Conservation (phyloP, 164 flowering plant genomes). For the Annona squamosa region DNA sequence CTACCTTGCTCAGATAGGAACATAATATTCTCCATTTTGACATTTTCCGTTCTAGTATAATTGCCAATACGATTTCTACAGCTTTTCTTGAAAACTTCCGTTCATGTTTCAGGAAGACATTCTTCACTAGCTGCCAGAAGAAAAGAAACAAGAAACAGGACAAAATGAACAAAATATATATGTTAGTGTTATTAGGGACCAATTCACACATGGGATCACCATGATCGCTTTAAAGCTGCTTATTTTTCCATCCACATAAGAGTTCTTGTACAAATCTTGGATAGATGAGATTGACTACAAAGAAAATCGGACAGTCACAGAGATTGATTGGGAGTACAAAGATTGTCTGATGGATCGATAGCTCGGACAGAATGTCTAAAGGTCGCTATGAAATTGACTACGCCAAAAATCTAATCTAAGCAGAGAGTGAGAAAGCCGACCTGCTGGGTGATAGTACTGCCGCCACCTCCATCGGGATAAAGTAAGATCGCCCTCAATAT, state of each 20-base stretch:
- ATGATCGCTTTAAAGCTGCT: too few relatives aligned
- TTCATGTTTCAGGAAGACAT: slow-evolving; percentile 20
- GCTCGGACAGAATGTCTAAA: background rate
- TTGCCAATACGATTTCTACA: slow-evolving; percentile 20
- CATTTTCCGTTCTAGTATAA: slow-evolving; percentile 22
- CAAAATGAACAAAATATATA: background rate
- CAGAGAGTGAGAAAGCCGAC: slow-evolving; percentile 5
- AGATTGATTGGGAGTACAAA: background rate
- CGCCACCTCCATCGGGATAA: slow-evolving; percentile 35
- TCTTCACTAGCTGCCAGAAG: slow-evolving; percentile 27
- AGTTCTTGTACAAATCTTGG: too few relatives aligned
- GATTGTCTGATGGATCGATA: background rate
- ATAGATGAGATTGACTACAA: too few relatives aligned
- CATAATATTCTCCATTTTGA: slow-evolving; percentile 22
- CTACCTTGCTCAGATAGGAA: slow-evolving; percentile 22
- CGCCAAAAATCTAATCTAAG: background rate
- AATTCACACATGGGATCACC: too few relatives aligned
- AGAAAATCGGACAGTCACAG: background rate
- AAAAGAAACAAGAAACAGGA: background rate
- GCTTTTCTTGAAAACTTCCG: slow-evolving; percentile 24
- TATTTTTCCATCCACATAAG: too few relatives aligned
- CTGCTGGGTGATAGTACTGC: slow-evolving; percentile 52
- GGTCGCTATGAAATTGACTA: too few relatives aligned
- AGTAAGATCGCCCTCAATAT: slow-evolving; percentile 33
- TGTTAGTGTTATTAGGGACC: too few relatives aligned